Conservation (phyloP, 1,284 basidiomycete genomes). For the Trametes hirsuta region DNA sequence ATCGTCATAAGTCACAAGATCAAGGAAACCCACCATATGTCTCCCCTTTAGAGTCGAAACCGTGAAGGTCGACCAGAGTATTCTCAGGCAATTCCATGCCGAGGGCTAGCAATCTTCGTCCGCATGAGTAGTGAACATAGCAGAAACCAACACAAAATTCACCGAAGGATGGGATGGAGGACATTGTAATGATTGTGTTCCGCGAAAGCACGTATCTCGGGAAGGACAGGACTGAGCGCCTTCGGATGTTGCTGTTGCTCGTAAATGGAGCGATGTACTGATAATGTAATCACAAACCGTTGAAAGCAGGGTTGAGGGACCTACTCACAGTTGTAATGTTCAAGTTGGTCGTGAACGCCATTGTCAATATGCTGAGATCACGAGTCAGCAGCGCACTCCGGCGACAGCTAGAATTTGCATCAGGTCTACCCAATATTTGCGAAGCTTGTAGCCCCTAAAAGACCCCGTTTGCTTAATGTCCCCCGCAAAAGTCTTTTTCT, state of each 20-base stretch:
- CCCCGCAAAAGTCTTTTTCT: slow-evolving; percentile 57
- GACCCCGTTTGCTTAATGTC: slow-evolving; percentile 54
- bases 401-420: no score
- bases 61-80: slow-evolving; percentile 37
- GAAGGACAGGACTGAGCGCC: slow-evolving; percentile 42
- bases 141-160: neutral
- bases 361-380: slow-evolving; percentile 51
- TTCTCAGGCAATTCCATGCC: slow-evolving; percentile 41
- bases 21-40: slow-evolving; percentile 28
- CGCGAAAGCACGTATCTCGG: slow-evolving; percentile 43
- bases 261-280: slow-evolving; percentile 5
- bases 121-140: neutral
- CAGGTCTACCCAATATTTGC: slow-evolving; percentile 53
- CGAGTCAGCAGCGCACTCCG: neutral
- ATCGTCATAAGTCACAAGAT: neutral
- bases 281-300: no score
- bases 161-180: slow-evolving; percentile 29
- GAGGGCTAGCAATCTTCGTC: slow-evolving; percentile 45
- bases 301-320: slow-evolving; percentile 12
- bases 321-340: slow-evolving; percentile 57
- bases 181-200: slow-evolving; percentile 37
- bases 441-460: slow-evolving; percentile 63
- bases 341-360: slow-evolving; percentile 63
- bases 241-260: slow-evolving; percentile 36
- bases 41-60: slow-evolving; percentile 33